A percentile compares a stretch with the other conserved stretches of the same genome.
Conservation (phyloP, 176 grass and related monocot species). For the Avena eriantha region DNA sequence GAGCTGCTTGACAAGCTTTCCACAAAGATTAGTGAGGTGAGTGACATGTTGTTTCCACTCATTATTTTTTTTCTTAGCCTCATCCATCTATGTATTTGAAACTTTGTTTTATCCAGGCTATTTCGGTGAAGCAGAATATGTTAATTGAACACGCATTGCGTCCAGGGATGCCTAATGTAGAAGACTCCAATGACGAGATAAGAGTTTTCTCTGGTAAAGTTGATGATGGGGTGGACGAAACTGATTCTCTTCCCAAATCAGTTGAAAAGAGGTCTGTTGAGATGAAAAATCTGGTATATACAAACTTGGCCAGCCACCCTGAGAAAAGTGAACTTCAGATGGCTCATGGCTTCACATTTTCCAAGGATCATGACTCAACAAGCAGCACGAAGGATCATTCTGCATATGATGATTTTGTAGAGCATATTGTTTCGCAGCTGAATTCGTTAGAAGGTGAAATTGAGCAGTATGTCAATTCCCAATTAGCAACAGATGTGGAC, state of each 20-base stretch:
- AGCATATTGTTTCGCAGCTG: constrained; percentile 69
- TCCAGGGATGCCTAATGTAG: constrained; percentile 28
- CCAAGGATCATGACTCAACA: constrained; percentile 32
- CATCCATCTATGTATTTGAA: constrained; percentile 19
- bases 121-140: constrained; percentile 87
- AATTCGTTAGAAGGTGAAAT: constrained; percentile 66
- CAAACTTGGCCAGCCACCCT: not conserved
- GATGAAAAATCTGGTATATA: constrained; percentile 7
- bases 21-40: constrained; percentile 82
- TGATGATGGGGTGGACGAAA: constrained; percentile 22
- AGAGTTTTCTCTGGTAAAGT: constrained; percentile 51
- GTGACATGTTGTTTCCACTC: not conserved
- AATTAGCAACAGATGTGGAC: constrained; percentile 38
- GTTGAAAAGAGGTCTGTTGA: constrained; percentile 25
- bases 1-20: constrained; percentile 87
- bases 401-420: constrained; percentile 56
- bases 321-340: constrained; percentile 34
- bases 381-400: constrained; percentile 26
- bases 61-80: not conserved
- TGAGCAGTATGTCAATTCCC: constrained; percentile 61
- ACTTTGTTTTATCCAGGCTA: constrained; percentile 65
- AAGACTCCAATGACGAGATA: constrained; percentile 44
- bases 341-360: constrained; percentile 14
- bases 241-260: constrained; percentile 13
- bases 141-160: constrained; percentile 70